Percentiles rank a stretch among this genome's conserved stretches.
phyloP scores from a whole-genome alignment of 192 early-diverging fungal species.

The Backusella psychrophila region DNA sequence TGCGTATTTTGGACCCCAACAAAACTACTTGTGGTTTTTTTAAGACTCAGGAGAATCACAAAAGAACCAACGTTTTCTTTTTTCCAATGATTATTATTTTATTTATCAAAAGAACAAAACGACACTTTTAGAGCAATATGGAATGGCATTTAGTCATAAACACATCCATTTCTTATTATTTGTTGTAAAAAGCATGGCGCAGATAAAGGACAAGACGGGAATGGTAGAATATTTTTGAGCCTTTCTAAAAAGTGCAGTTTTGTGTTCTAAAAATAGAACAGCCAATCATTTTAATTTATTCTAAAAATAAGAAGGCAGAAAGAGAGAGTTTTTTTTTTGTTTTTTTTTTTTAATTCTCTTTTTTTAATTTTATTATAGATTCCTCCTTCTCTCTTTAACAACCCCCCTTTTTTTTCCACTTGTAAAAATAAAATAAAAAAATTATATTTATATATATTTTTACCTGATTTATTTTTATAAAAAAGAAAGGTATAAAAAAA shows the following conservation, averaged over 20 bases:
- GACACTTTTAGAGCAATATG: neutral
- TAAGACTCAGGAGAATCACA: slow-evolving; percentile 1
- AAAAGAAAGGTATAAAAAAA: neutral
- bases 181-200: neutral
- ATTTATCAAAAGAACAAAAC: neutral
- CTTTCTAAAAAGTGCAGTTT: neutral
- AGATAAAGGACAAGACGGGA: neutral
- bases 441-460: neutral
- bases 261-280: neutral
- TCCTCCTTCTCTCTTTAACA: neutral
- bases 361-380: neutral
- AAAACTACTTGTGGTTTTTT: neutral
- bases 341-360: neutral
- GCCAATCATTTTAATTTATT: neutral
- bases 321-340: neutral
- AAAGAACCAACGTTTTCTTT: neutral
- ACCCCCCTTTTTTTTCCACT: neutral
- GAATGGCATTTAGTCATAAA: neutral
- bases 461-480: neutral
- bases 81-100: neutral
- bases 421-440: neutral
- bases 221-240: neutral
- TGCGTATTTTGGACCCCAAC: neutral
- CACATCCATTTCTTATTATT: neutral
- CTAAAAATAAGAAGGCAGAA: neutral